Conservation (phyloP, 2,329 filamentous ascomycete genomes). For the Pseudogymnoascus sp. region DNA sequence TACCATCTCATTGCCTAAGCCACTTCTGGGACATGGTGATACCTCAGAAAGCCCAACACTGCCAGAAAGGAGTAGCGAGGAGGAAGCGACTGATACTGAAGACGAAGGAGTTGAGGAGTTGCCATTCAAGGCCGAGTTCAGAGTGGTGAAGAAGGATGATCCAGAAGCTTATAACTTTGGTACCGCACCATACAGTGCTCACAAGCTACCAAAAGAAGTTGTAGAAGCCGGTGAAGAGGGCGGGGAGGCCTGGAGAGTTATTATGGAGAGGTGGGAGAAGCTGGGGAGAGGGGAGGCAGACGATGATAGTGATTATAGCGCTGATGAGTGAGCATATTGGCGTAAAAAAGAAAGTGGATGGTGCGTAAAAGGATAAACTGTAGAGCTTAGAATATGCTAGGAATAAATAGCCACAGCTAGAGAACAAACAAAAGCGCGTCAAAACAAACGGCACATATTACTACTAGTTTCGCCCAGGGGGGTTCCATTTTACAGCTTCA, state of each 20-base stretch:
- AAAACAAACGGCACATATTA: not conserved
- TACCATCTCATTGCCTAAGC: conserved; percentile 55
- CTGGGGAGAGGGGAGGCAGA: conserved; percentile 36
- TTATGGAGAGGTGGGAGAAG: conserved; percentile 67
- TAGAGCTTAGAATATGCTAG: not conserved
- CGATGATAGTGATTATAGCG: conserved; percentile 28
- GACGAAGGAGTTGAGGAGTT: conserved; percentile 47
- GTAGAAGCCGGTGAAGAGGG: conserved; percentile 63
- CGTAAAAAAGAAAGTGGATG: not conserved
- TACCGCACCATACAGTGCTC: conserved; percentile 82
- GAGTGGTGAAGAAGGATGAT: conserved; percentile 75
- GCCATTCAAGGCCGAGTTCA: conserved; percentile 64
- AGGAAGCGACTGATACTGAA: conserved; percentile 31
- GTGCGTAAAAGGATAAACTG: not conserved
- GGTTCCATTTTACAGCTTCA: not conserved
- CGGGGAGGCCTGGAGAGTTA: conserved; percentile 72
- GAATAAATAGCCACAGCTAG: not conserved
- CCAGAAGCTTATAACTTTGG: conserved; percentile 82
- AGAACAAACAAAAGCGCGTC: not conserved
- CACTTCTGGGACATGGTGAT: conserved; percentile 44
- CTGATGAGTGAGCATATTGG: not conserved
- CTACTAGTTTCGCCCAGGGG: not conserved
- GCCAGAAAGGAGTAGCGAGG: conserved; percentile 31
- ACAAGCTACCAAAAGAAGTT: conserved; percentile 90
- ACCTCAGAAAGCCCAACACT: conserved; percentile 26